Base-by-base conservation (phyloP, 805 yeast species). In the Metschnikowia dekortorum region DNA sequence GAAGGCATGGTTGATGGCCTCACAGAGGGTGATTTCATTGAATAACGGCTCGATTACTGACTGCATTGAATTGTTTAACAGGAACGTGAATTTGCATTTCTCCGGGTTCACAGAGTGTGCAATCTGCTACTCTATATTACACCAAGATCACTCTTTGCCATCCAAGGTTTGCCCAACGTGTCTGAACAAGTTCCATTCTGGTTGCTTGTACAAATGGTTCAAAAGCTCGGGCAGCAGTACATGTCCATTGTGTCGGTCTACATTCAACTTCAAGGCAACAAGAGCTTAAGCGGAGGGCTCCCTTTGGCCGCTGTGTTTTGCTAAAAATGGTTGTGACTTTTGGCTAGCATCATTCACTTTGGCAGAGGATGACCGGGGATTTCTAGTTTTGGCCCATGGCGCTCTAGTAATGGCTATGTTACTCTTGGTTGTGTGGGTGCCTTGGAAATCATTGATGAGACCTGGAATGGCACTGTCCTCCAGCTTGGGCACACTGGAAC, bases 81-180 rank as follows among this genome's bases (percentile, higher is more conserved):
- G 81, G 58, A 89, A 92, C 60, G 90, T 89, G 47, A 79, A 82
- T 49, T 75, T 87, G 59, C 95, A 91, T 63, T 91, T 95, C 66
- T 87, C 91, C 8, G 97, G 97, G 0, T 90, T 89, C 56, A 97
- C 89, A 61, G 98, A 92, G 53, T 94, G 99, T 77, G 96, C 98
- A 2, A 90, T 94, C 58, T 94, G 99, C 66, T 94, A 94, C 66
- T 87, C 96, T 13, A 85, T 92, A 50, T 71, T 94, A 55, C 96
- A 91, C 63, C 90, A 87, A 54, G 97, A 90, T 61, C 88, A 87
- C 60, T 85, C 96, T 7, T 76, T 94, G 51, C 99, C 99, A 6
- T 82, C 89, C 45, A 91, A 89, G 68, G 78, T 78, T 2, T 94
- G 99, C 69, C 75, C 85, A 13, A 90, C 96, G 0, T 94, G 99